These are phyloP conservation scores for Leishmania mexicana DNA, from an alignment of 208 protist species.

Conservation along the genomic window DNA sequence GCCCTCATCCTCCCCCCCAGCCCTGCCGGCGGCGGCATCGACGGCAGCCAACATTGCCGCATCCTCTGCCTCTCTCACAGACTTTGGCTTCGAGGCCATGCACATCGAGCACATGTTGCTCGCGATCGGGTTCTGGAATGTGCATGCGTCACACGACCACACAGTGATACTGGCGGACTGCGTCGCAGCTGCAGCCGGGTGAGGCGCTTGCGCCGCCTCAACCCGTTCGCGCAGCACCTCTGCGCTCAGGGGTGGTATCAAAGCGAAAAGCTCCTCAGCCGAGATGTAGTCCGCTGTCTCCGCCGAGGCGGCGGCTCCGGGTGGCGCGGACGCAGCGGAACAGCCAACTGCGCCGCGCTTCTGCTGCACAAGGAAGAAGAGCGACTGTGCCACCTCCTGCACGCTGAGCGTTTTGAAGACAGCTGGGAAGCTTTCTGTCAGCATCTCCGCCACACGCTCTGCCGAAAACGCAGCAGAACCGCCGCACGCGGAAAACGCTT, in stretches of 20 bases:
- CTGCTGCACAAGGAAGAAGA: constrained; percentile 33
- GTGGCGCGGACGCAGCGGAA: neutral
- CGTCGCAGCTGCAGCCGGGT: neutral
- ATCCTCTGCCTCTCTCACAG: constrained; percentile 14
- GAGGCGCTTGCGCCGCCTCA: constrained; percentile 2
- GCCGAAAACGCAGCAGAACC: constrained; percentile 14
- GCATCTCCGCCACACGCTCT: constrained; percentile 21
- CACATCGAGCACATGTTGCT: constrained; percentile 42
- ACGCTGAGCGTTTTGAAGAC: constrained; percentile 35
- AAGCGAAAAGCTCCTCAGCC: constrained; percentile 27
- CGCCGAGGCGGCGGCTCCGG: neutral
- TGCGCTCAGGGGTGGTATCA: constrained; percentile 24
- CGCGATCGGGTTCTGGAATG: constrained; percentile 42
- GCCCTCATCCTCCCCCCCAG: constrained; percentile 13
- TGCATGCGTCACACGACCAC: constrained; percentile 61
- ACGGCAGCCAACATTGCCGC: constrained; percentile 5
- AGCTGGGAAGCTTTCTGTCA: constrained; percentile 33
- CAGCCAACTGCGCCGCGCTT: neutral
- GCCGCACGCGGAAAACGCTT: constrained; percentile 10
- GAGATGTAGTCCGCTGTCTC: constrained; percentile 8
- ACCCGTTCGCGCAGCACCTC: constrained; percentile 26
- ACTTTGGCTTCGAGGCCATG: constrained; percentile 34
- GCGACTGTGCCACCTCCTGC: constrained; percentile 37
- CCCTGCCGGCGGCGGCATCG: neutral
- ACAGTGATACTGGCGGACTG: neutral